phyloP scores from a whole-genome alignment of 1,139 yeast genomes.

The Yamadazyma friedrichii region DNA sequence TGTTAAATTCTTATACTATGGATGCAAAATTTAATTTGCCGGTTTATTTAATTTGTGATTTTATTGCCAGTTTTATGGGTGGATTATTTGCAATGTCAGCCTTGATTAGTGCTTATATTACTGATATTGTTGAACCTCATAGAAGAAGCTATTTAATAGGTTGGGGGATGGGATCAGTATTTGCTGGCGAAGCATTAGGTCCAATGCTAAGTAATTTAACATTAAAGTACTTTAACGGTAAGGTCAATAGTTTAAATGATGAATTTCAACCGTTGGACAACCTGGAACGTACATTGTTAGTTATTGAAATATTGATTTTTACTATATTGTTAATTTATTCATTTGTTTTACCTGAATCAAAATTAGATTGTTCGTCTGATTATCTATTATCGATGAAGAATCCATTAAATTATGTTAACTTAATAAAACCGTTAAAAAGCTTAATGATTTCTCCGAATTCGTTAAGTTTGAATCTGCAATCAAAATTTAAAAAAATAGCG shows the following conservation, averaged over 20 bases:
- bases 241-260: too few relatives aligned
- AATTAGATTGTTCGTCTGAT: constrained; percentile 24
- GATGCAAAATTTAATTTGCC: constrained; percentile 31
- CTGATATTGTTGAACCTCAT: constrained; percentile 61
- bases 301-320: constrained; percentile 26
- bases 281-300: constrained; percentile 30
- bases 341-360: constrained; percentile 54
- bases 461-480: constrained; percentile 27
- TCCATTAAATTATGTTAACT: constrained; percentile 15
- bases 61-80: constrained; percentile 54
- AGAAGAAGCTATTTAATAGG: constrained; percentile 59
- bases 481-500: constrained; percentile 20
- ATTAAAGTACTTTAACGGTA: too few relatives aligned
- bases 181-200: constrained; percentile 62
- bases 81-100: constrained; percentile 50
- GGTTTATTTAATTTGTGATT: constrained; percentile 33
- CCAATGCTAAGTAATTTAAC: constrained; percentile 61
- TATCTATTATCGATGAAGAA: neutral
- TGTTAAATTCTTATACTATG: constrained; percentile 29
- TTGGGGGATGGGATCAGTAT: constrained; percentile 53
- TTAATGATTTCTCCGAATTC: constrained; percentile 38
- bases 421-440: constrained; percentile 49
- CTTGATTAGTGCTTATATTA: constrained; percentile 57
- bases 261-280: constrained; percentile 1
- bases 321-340: constrained; percentile 30